phyloP scores from a whole-genome alignment of 2,329 filamentous ascomycete genomes.

The Calonectria honghensis region DNA sequence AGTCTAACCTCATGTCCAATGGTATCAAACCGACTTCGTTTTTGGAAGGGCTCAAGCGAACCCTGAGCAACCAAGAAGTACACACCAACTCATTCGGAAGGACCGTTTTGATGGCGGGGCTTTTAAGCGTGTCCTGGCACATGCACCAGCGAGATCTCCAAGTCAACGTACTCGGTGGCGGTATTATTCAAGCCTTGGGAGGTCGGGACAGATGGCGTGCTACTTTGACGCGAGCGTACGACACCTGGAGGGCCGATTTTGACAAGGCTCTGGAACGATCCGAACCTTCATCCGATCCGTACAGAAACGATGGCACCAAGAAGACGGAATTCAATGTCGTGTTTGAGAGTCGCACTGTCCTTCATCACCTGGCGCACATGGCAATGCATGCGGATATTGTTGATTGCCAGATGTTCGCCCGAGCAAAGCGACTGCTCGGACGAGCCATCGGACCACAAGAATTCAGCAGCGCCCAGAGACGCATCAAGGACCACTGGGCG shows the following conservation, averaged over 20 bases:
- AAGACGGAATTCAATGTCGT: slow-evolving; percentile 80
- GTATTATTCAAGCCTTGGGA: slow-evolving; percentile 86
- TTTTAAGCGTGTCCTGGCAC: slow-evolving; percentile 96
- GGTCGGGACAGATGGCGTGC: slow-evolving; percentile 94
- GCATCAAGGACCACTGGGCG: slow-evolving; percentile 94
- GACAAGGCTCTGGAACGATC: slow-evolving; percentile 84
- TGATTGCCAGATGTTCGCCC: slow-evolving; percentile 97
- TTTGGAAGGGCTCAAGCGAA: slow-evolving; percentile 92
- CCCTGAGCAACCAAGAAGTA: slow-evolving; percentile 88
- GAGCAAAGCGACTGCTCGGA: slow-evolving; percentile 88
- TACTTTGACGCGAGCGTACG: slow-evolving; percentile 89
- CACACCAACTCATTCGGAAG: slow-evolving; percentile 95
- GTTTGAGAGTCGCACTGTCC: slow-evolving; percentile 90
- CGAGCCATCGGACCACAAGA: slow-evolving; percentile 89
- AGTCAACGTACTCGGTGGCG: slow-evolving; percentile 85
- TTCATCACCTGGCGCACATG: slow-evolving; percentile 97
- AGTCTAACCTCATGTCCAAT: slow-evolving; percentile 86
- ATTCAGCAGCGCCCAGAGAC: slow-evolving; percentile 84
- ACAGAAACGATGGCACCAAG: slow-evolving; percentile 73
- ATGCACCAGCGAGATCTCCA: slow-evolving; percentile 98
- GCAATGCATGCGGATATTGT: slow-evolving; percentile 97
- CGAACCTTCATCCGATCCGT: slow-evolving; percentile 72
- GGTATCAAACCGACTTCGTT: slow-evolving; percentile 91
- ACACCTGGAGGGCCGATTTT: slow-evolving; percentile 95
- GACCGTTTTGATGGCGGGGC: slow-evolving; percentile 93